These are phyloP conservation scores for Quercus dentata DNA, from an alignment of 306 rosid species.

Conservation along the genomic window DNA sequence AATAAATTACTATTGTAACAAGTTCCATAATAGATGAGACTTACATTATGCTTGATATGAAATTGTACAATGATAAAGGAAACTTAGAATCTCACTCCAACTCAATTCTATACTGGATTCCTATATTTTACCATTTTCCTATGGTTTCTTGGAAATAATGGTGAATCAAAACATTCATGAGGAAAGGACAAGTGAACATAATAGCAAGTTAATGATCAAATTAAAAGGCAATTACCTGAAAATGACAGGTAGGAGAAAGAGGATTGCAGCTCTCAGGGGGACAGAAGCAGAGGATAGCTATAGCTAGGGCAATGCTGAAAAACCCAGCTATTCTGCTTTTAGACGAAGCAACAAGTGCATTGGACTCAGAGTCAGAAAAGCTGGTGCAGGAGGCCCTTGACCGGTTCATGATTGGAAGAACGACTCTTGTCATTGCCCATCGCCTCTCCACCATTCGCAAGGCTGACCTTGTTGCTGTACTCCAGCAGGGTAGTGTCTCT, in stretches of 20 bases:
- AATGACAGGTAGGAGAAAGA: slow-evolving; percentile 97
- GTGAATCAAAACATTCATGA: neutral
- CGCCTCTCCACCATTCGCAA: slow-evolving; percentile 92
- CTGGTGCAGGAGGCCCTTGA: slow-evolving; percentile 98
- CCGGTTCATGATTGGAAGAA: slow-evolving; percentile 95
- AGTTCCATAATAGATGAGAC: neutral
- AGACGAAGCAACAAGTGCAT: slow-evolving; percentile 98
- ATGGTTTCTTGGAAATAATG: neutral
- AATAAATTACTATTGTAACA: neutral
- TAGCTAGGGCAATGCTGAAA: slow-evolving; percentile 98
- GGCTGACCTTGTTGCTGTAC: slow-evolving; percentile 88
- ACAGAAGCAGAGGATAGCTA: slow-evolving; percentile 97
- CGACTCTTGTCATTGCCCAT: slow-evolving; percentile 89
- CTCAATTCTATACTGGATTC: neutral
- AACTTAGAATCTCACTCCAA: neutral
- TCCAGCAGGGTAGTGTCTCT: slow-evolving; percentile 78
- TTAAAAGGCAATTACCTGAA: neutral
- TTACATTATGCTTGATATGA: neutral
- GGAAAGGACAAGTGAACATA: neutral
- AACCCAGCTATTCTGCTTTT: slow-evolving; percentile 93
- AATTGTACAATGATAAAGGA: neutral
- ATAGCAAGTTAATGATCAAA: neutral
- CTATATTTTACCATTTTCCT: neutral
- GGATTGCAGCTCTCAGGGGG: slow-evolving; percentile 98
- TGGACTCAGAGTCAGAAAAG: slow-evolving; percentile 97